Conservation (phyloP, 305 asterid genomes). For the Rubia tinctorum region DNA sequence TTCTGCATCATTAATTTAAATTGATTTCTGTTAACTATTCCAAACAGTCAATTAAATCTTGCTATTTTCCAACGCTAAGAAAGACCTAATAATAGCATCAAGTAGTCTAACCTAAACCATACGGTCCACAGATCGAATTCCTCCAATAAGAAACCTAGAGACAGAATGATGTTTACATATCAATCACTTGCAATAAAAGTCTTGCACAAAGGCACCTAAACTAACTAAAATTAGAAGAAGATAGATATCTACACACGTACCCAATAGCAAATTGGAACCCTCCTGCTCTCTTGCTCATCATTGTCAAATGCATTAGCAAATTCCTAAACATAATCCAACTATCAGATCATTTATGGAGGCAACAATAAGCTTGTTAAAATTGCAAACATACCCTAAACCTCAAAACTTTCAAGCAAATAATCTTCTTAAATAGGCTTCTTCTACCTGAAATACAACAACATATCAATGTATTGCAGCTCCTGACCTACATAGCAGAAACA, state of each 20-base stretch:
- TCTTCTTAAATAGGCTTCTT: background rate
- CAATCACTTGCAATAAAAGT: too few relatives aligned
- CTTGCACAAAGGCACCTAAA: too few relatives aligned
- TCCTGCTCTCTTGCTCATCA: too few relatives aligned
- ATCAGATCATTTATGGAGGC: background rate
- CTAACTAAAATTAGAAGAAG: too few relatives aligned
- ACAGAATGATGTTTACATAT: too few relatives aligned
- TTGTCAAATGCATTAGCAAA: background rate
- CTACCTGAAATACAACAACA: background rate
- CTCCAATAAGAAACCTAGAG: background rate
- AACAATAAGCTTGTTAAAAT: background rate
- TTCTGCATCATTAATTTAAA: conserved; percentile 94
- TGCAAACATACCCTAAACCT: background rate
- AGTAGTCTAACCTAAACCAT: conserved; percentile 63
- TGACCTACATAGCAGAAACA: background rate
- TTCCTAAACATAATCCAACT: background rate
- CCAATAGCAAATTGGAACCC: too few relatives aligned
- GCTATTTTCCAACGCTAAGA: conserved; percentile 51
- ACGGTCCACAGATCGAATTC: background rate
- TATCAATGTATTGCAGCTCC: background rate
- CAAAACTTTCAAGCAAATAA: background rate
- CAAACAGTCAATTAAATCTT: conserved; percentile 79
- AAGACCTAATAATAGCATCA: conserved; percentile 48
- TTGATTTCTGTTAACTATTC: conserved; percentile 78
- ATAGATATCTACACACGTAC: too few relatives aligned